These are phyloP conservation scores for Myxozyma vanderwaltii DNA, from an alignment of 805 yeast species.

Conservation along the genomic window DNA sequence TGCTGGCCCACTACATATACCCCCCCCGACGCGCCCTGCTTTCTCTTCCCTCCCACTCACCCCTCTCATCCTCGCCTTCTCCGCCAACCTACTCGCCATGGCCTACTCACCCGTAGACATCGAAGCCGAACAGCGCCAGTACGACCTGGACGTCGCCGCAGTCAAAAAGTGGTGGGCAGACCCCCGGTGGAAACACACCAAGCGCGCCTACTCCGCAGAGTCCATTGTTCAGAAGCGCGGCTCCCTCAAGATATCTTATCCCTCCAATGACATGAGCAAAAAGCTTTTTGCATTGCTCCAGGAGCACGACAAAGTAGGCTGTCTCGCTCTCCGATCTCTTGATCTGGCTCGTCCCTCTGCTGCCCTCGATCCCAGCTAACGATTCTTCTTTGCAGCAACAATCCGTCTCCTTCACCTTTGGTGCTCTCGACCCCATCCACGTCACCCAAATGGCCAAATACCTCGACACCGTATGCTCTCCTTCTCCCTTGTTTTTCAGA, in stretches of 20 bases:
- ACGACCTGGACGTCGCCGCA: constrained; percentile 67
- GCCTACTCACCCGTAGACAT: constrained; percentile 62
- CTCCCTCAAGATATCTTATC: constrained; percentile 64
- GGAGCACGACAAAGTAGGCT: constrained; percentile 59
- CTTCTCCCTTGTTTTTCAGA: not conserved
- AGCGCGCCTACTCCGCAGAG: constrained; percentile 83
- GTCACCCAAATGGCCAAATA: constrained; percentile 85
- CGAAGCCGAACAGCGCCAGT: constrained; percentile 63
- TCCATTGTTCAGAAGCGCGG: constrained; percentile 91
- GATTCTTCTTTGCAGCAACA: no score
- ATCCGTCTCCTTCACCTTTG: constrained; percentile 89
- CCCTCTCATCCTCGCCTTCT: not conserved
- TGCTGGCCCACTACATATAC: not conserved
- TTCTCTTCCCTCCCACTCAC: no score
- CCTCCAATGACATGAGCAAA: constrained; percentile 77
- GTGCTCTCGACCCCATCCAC: constrained; percentile 96
- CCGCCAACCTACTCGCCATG: constrained; percentile 16
- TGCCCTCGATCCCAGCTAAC: no score
- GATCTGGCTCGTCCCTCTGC: constrained; percentile 12
- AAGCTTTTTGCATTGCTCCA: constrained; percentile 71
- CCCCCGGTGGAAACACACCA: constrained; percentile 88
- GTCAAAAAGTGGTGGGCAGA: constrained; percentile 89
- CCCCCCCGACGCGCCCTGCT: not conserved
- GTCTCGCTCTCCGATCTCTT: not conserved
- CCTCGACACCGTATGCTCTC: constrained; percentile 21